Percentiles rank a stretch among this genome's conserved stretches.
phyloP scores from a whole-genome alignment of 805 yeast genomes.

The Saccharomycopsis synnaedendra region DNA sequence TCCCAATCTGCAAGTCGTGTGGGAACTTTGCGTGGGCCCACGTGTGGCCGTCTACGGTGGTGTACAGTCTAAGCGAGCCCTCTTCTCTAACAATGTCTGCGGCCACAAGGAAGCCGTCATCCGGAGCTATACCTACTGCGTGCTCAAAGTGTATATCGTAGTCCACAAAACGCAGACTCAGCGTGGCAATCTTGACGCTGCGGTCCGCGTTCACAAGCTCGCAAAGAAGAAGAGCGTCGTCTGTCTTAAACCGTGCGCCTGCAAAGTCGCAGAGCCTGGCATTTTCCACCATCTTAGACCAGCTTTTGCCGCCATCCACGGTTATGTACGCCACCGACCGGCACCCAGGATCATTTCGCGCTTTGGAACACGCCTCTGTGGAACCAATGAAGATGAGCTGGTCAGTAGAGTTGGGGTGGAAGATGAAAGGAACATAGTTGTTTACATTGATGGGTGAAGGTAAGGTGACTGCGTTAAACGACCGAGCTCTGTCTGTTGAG shows the following conservation, averaged over 20 bases:
- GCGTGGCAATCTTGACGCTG: constrained; percentile 7
- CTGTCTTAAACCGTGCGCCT: constrained; percentile 33
- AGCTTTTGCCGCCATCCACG: constrained; percentile 54
- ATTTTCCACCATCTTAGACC: constrained; percentile 40
- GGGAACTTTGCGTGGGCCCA: constrained; percentile 83
- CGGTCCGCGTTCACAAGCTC: constrained; percentile 27
- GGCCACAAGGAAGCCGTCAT: constrained; percentile 61
- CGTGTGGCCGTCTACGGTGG: constrained; percentile 63
- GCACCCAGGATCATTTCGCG: constrained; percentile 36
- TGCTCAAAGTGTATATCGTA: constrained; percentile 35
- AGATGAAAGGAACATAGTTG: constrained; percentile 36
- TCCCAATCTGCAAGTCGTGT: constrained; percentile 40
- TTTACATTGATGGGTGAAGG: constrained; percentile 38
- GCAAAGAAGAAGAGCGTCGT: constrained; percentile 44
- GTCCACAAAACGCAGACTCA: constrained; percentile 3
- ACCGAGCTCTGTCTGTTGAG: constrained; percentile 59
- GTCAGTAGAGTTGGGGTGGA: constrained; percentile 44
- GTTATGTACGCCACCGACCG: constrained; percentile 49
- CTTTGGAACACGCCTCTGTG: constrained; percentile 39
- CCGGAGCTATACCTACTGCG: constrained; percentile 63
- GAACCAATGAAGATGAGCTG: constrained; percentile 60
- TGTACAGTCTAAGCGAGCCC: constrained; percentile 43
- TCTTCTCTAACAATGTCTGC: constrained; percentile 45
- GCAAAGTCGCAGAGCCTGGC: constrained; percentile 58
- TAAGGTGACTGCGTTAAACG: constrained; percentile 34